Evolutionary conservation across 192 early-diverging fungal species (phyloP).

Genomic region (Coemansia sp.): DNA sequence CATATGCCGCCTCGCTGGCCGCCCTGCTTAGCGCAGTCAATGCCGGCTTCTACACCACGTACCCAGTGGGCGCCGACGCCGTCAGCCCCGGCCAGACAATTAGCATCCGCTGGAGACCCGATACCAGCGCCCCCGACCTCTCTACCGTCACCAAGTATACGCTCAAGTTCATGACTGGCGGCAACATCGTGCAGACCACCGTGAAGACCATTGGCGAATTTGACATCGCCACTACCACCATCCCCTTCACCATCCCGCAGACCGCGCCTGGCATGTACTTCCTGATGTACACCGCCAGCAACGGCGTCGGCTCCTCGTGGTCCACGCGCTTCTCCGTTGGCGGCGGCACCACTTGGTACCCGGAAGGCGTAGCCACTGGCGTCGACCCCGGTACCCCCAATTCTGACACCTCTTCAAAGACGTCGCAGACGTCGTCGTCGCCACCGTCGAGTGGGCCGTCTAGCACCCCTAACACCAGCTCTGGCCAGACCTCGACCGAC

Average conservation of each 20-base stretch:
- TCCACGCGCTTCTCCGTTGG: constrained; percentile 49
- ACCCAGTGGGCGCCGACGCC: constrained; percentile 39
- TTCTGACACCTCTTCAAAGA: constrained; percentile 3
- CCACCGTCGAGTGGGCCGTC: not conserved
- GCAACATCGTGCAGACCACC: constrained; percentile 48
- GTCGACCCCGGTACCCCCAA: constrained; percentile 31
- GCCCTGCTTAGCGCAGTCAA: constrained; percentile 37
- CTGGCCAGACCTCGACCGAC: not conserved
- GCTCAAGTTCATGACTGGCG: constrained; percentile 51
- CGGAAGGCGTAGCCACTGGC: constrained; percentile 46
- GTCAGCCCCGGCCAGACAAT: constrained; percentile 43
- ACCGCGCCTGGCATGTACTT: constrained; percentile 53
- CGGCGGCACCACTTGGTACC: constrained; percentile 49
- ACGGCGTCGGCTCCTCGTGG: constrained; percentile 47
- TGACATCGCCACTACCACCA: constrained; percentile 22
- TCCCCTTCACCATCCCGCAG: constrained; percentile 43
- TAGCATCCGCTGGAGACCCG: constrained; percentile 34
- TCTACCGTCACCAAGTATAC: constrained; percentile 28
- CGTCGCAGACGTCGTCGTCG: not conserved
- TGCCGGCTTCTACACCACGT: constrained; percentile 52
- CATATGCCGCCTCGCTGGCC: constrained; percentile 25
- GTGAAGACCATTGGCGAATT: constrained; percentile 45
- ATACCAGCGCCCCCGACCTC: constrained; percentile 25
- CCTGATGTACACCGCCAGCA: constrained; percentile 46
- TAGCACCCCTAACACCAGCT: constrained; percentile 1